Evolutionary conservation across 495 filamentous ascomycete species (phyloP).

Genomic region (Glonium stellatum): DNA sequence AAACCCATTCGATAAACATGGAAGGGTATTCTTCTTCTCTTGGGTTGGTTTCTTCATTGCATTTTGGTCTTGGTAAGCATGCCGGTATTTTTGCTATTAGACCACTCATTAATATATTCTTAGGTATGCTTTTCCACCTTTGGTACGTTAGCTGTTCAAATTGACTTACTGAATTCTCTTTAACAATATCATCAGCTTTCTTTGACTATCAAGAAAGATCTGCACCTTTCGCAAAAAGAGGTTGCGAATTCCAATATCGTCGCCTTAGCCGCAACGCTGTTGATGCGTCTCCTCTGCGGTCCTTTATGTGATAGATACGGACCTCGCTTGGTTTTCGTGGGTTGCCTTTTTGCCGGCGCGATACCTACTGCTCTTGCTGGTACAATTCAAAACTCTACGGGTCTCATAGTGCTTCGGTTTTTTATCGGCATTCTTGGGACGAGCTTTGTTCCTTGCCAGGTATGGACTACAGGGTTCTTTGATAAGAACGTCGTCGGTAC

Average conservation of each 20-base stretch:
- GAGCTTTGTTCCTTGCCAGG: slow-evolving; percentile 88
- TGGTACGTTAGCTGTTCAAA: slow-evolving; percentile 18
- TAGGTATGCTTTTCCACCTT: slow-evolving; percentile 40
- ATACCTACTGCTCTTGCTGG: slow-evolving; percentile 82
- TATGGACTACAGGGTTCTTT: slow-evolving; percentile 93
- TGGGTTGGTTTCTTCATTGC: slow-evolving; percentile 78
- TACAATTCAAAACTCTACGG: slow-evolving; percentile 58
- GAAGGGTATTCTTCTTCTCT: slow-evolving; percentile 29
- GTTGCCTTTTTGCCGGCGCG: slow-evolving; percentile 61
- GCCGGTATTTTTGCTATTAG: background rate
- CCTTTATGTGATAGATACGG: slow-evolving; percentile 81
- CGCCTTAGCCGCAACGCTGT: slow-evolving; percentile 71
- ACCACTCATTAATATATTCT: background rate
- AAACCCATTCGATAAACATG: slow-evolving; percentile 29
- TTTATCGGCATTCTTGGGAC: slow-evolving; percentile 91
- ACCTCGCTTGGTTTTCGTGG: slow-evolving; percentile 73
- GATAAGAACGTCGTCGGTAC: slow-evolving; percentile 93
- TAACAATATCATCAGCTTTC: slow-evolving; percentile 18
- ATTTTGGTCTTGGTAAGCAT: slow-evolving; percentile 71
- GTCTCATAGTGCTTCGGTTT: slow-evolving; percentile 75
- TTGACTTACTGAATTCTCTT: background rate
- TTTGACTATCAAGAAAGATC: slow-evolving; percentile 49
- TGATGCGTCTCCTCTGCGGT: slow-evolving; percentile 75
- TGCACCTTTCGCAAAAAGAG: slow-evolving; percentile 61
- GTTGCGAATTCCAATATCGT: slow-evolving; percentile 90